Percentiles rank a stretch among this genome's conserved stretches.
These are phyloP conservation scores for Fusarium penzigii DNA, from an alignment of 2,329 filamentous ascomycete genomes.

Conservation along the genomic window DNA sequence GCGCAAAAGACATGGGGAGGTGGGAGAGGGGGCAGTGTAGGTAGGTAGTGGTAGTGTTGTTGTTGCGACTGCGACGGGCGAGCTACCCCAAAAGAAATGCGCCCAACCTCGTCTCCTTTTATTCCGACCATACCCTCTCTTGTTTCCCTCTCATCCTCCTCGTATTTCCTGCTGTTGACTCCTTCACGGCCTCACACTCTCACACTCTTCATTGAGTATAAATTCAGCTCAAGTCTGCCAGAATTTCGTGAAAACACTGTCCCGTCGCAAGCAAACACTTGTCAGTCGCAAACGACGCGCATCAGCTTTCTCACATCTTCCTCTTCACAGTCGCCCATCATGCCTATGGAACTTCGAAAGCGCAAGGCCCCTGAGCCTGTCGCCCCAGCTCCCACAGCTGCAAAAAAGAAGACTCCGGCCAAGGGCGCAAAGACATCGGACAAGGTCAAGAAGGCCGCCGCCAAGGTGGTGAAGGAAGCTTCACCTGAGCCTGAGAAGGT, in stretches of 20 bases:
- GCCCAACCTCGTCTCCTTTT: slow-evolving; percentile 26
- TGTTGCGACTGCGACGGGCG: slow-evolving; percentile 29
- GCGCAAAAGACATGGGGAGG: slow-evolving; percentile 15
- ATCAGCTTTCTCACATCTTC: slow-evolving; percentile 2
- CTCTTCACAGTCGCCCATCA: slow-evolving; percentile 28
- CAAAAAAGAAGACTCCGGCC: slow-evolving; percentile 38
- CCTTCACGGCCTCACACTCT: too few species aligned
- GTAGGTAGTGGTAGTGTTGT: slow-evolving; percentile 8
- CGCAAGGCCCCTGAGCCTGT: slow-evolving; percentile 57
- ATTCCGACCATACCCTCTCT: slow-evolving; percentile 14
- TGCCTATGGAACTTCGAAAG: slow-evolving; percentile 62
- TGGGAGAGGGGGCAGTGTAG: neutral
- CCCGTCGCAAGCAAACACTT: too few species aligned
- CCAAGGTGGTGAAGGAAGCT: slow-evolving; percentile 30
- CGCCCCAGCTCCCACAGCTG: slow-evolving; percentile 44
- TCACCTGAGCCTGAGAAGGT: slow-evolving; percentile 36
- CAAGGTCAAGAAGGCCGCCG: slow-evolving; percentile 37
- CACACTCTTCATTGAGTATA: too few species aligned
- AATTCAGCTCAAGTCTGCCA: too few species aligned
- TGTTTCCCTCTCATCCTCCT: slow-evolving; percentile 3
- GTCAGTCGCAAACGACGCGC: slow-evolving; percentile 6
- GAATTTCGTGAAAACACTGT: too few species aligned
- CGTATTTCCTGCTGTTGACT: neutral
- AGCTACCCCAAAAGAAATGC: slow-evolving; percentile 14
- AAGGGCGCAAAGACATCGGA: slow-evolving; percentile 17